Base-by-base conservation (phyloP, 192 early-diverging fungal species). In the Backusella psychrophila region DNA sequence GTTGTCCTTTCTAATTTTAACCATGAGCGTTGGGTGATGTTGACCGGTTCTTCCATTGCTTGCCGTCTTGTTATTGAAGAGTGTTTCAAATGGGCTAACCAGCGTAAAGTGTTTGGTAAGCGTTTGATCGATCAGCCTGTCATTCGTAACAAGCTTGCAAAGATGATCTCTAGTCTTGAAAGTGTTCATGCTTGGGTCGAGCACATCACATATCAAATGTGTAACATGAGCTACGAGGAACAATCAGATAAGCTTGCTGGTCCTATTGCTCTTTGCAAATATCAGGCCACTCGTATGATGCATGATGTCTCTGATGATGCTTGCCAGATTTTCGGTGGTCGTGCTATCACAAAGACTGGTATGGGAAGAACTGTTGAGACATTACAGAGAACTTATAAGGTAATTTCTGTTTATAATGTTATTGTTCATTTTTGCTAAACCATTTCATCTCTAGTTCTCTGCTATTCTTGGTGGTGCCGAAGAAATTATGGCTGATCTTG, bases 1-100 rank as follows among this genome's bases (percentile, higher is more conserved):
- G 91, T 92, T 14, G 87, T 91, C 78, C 89, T 91, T 86, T 85
- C 73, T 74, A 93, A 93, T 83, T 93, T 93, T 72, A 93, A 93
- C 82, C 91, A 93, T 72, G 90, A 92, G 71, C 82, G 90, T 23
- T 92, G 89, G 87, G 77, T 75, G n/a, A 91, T 91, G 73, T 77
- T 86, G 14, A 71, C 78, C 34, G 69, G 49, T n/a, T 81, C 75
- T 21, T 72, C 85, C 29, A 71, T 71, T 41, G 41, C 70, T 6
- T 44, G 70, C 17, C 81, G 90, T 41, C 46, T 77, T 6, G 83
- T 91, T 2, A 81, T 89, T 33, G 89, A 89, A 72, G 88, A 90
- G 59, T 90, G 85, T 75, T 81, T 90, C 85, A 90, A 91, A 72
- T 93, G 92, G 92, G 89, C 91, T n/a, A 85, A 91, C 71, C 91